Evolutionary conservation across 192 early-diverging fungal species (phyloP).

Genomic region (Backusella macrospora): DNA sequence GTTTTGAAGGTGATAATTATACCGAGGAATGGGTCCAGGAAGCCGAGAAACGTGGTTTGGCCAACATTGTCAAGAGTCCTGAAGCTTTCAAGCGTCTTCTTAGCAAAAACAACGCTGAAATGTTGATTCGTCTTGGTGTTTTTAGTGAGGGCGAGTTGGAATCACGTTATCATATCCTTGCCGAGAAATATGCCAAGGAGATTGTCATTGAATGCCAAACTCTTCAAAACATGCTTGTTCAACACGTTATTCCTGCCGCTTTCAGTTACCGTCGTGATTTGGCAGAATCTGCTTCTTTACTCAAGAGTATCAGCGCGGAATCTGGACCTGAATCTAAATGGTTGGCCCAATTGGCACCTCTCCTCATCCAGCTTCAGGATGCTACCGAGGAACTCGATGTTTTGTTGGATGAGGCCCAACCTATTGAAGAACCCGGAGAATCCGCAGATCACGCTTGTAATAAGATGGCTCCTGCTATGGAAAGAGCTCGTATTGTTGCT

Average conservation of each 20-base stretch:
- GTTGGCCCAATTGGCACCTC: conserved; percentile 69
- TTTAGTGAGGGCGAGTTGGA: conserved; percentile 86
- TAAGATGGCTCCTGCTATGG: conserved; percentile 71
- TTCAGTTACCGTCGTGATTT: conserved; percentile 89
- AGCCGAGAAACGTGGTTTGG: conserved; percentile 92
- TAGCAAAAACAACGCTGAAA: conserved; percentile 64
- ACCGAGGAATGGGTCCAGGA: conserved; percentile 91
- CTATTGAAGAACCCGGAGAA: conserved; percentile 57
- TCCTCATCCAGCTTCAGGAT: conserved; percentile 60
- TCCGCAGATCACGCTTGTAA: conserved; percentile 68
- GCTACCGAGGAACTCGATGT: conserved; percentile 57
- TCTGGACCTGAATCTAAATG: conserved; percentile 69
- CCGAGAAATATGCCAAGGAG: conserved; percentile 98
- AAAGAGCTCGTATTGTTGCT: conserved; percentile 64
- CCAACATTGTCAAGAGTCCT: conserved; percentile 91
- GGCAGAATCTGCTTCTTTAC: conserved; percentile 76
- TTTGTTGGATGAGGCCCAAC: conserved; percentile 60
- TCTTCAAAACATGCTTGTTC: conserved; percentile 76
- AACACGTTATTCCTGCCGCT: conserved; percentile 87
- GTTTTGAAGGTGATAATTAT: conserved; percentile 99
- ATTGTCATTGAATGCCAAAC: conserved; percentile 92
- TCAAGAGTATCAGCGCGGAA: conserved; percentile 63
- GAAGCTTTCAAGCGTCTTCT: conserved; percentile 89
- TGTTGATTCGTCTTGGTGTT: conserved; percentile 83
- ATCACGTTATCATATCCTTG: conserved; percentile 94